Percentiles rank a stretch among this genome's conserved stretches.
phyloP scores from a whole-genome alignment of 805 yeast genomes.

The Suhomyces sp. region DNA sequence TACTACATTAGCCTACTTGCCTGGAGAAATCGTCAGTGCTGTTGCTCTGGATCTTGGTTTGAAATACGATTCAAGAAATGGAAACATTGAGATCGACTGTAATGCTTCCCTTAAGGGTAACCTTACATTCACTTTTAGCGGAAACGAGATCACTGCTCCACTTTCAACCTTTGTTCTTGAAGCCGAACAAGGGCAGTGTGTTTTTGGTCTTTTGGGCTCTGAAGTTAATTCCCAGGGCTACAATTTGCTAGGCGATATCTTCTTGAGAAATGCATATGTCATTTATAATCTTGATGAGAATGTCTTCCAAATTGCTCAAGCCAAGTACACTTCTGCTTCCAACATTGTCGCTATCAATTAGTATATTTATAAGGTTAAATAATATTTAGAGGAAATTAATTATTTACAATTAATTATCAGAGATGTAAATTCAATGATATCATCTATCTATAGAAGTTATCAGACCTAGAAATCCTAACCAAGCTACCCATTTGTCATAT shows the following conservation, averaged over 20 bases:
- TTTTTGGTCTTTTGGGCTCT: not conserved
- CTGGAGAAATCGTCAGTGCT: not conserved
- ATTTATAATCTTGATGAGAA: conserved; percentile 59
- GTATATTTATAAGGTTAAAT: not conserved
- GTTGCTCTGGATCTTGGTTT: not conserved
- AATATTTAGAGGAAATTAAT: not conserved
- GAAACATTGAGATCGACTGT: not conserved
- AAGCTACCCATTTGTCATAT: no score
- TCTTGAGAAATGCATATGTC: conserved; percentile 60
- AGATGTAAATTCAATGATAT: no score
- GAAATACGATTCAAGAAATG: not conserved
- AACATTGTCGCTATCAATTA: conserved; percentile 3
- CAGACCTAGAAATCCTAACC: no score
- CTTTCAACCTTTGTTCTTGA: conserved; percentile 3
- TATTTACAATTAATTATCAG: no score
- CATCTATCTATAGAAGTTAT: no score
- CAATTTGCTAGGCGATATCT: conserved; percentile 57
- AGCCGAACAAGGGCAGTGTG: not conserved
- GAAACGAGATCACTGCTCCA: conserved; percentile 5
- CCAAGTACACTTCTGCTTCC: conserved; percentile 17
- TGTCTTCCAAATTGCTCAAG: conserved; percentile 47
- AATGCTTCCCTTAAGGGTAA: conserved; percentile 4
- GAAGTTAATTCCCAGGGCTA: not conserved
- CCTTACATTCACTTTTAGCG: conserved; percentile 6
- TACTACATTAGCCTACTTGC: conserved; percentile 5